phyloP scores from a whole-genome alignment of 495 filamentous ascomycete genomes.

The Podospora comata region DNA sequence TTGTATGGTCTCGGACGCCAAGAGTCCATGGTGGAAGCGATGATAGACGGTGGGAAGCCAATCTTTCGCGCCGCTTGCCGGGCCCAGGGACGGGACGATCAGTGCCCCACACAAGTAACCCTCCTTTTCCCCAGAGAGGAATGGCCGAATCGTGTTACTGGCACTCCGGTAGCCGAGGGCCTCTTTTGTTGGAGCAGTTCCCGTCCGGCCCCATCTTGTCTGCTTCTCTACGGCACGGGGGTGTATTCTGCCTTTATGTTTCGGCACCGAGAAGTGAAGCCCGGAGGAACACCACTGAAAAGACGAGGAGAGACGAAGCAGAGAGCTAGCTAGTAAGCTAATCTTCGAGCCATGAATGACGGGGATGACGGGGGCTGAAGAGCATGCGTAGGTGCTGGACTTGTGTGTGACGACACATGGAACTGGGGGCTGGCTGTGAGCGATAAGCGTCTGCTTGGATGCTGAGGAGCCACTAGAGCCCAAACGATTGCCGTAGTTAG shows the following conservation, averaged over 20 bases:
- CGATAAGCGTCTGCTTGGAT: no score
- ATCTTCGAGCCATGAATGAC: no score
- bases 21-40: background rate
- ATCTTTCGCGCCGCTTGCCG: conserved; percentile 21
- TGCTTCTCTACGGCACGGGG: conserved; percentile 5
- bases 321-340: no score
- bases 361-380: no score
- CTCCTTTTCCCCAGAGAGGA: conserved; percentile 24
- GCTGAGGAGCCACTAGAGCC: background rate
- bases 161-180: background rate
- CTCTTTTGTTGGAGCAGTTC: conserved; percentile 3
- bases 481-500: background rate
- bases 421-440: no score
- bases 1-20: background rate
- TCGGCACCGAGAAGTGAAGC: conserved; percentile 20
- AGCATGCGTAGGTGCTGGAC: no score
- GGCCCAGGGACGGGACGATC: conserved; percentile 33
- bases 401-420: no score
- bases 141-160: conserved; percentile 12
- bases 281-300: background rate
- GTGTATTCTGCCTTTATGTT: background rate
- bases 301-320: background rate
- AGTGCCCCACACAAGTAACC: conserved; percentile 21
- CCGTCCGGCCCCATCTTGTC: conserved; percentile 5
- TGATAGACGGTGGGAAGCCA: conserved; percentile 8